Evolutionary conservation across 2,329 filamentous ascomycete species (phyloP).

Genomic region (Ceratocystis smalleyi): DNA sequence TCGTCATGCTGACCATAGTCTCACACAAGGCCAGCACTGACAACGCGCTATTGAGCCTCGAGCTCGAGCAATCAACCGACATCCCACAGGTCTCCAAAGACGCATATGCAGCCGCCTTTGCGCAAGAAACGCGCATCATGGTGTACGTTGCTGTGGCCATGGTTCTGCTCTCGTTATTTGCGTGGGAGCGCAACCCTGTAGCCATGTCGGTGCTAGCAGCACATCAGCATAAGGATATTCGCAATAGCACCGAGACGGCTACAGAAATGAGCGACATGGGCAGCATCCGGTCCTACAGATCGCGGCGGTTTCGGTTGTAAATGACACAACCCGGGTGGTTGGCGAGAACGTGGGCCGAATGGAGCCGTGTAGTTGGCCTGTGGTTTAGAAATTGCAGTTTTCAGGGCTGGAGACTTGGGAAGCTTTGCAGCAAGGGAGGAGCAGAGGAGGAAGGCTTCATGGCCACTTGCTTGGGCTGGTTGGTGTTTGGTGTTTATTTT

Average conservation of each 20-base stretch:
- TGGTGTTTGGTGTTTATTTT: not conserved
- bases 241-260: slow-evolving; percentile 26
- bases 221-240: slow-evolving; percentile 22
- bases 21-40: slow-evolving; percentile 33
- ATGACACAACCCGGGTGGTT: no score
- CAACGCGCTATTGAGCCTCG: slow-evolving; percentile 26
- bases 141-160: slow-evolving; percentile 30
- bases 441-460: not conserved
- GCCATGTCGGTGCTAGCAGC: slow-evolving; percentile 24
- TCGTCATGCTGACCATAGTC: slow-evolving; percentile 43
- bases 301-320: slow-evolving; percentile 11
- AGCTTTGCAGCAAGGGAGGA: not conserved
- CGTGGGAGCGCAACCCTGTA: slow-evolving; percentile 29
- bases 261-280: slow-evolving; percentile 25
- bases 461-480: not conserved
- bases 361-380: no score
- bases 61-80: slow-evolving; percentile 29
- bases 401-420: not conserved
- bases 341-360: no score
- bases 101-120: slow-evolving; percentile 33
- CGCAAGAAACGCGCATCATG: slow-evolving; percentile 32
- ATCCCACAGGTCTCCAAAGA: slow-evolving; percentile 25
- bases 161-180: slow-evolving; percentile 30
- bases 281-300: slow-evolving; percentile 17
- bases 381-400: not conserved